These are phyloP conservation scores for Fraxinus pennsylvanica DNA, from an alignment of 257 asterid species.

Conservation along the genomic window DNA sequence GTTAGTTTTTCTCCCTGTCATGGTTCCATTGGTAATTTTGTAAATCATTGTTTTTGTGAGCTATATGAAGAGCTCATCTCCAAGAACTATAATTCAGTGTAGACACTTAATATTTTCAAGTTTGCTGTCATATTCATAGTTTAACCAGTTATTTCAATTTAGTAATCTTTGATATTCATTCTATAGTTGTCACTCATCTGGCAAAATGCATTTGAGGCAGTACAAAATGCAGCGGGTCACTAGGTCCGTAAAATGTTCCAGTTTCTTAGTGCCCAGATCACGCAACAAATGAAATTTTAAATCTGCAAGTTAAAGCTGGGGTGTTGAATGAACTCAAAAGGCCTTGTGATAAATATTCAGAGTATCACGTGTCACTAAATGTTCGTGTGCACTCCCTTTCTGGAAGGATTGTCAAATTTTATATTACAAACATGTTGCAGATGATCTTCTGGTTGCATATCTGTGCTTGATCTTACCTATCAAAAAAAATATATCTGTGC, in stretches of 20 bases:
- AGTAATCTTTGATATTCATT: neutral
- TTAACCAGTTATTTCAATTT: neutral
- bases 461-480: neutral
- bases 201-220: neutral
- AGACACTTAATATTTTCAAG: too few species aligned
- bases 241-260: neutral
- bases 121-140: neutral
- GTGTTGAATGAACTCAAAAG: neutral
- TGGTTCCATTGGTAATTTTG: neutral
- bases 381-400: neutral
- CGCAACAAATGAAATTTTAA: neutral
- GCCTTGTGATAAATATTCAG: neutral
- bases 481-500: neutral
- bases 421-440: neutral
- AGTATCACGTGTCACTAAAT: neutral
- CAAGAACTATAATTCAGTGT: neutral
- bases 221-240: neutral
- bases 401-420: neutral
- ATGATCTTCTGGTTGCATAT: neutral
- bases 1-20: conserved; percentile 9
- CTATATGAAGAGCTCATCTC: neutral
- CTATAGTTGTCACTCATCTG: neutral
- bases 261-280: neutral
- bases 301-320: neutral
- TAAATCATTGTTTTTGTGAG: neutral